Evolutionary conservation across 768 basidiomycete species (phyloP).

Genomic region (Saitozyma podzolica): DNA sequence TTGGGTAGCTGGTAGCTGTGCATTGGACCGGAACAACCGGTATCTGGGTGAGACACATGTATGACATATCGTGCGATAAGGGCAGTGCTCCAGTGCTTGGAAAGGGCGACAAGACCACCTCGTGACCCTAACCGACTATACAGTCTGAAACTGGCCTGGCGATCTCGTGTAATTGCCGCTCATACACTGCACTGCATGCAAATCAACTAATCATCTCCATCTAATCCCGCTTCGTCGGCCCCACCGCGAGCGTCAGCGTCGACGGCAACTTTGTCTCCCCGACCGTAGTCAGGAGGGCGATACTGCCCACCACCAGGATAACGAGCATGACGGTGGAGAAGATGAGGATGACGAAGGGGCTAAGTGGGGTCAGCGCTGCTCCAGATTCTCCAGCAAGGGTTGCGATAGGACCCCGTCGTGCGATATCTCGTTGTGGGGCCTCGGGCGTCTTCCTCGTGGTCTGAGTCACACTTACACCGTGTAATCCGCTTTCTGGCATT

Average conservation of each 20-base stretch:
- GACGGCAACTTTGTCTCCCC: slow-evolving; percentile 47
- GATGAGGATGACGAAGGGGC: slow-evolving; percentile 45
- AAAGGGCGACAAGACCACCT: too few relatives aligned
- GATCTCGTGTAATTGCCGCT: too few relatives aligned
- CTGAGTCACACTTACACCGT: slow-evolving; percentile 23
- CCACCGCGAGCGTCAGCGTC: slow-evolving; percentile 41
- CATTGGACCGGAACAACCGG: too few relatives aligned
- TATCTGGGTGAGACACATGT: too few relatives aligned
- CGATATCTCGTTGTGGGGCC: too few relatives aligned
- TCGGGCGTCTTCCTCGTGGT: too few relatives aligned
- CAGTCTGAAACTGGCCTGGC: too few relatives aligned
- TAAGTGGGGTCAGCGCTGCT: slow-evolving; percentile 1
- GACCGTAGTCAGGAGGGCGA: slow-evolving; percentile 34
- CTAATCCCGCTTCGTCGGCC: slow-evolving; percentile 41
- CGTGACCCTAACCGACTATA: too few relatives aligned
- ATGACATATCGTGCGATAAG: too few relatives aligned
- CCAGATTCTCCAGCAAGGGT: background rate
- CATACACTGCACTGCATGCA: background rate
- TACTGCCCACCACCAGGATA: slow-evolving; percentile 26
- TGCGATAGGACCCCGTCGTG: too few relatives aligned
- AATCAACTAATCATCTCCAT: background rate
- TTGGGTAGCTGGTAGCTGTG: background rate
- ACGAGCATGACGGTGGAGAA: slow-evolving; percentile 36
- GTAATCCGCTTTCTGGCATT: slow-evolving; percentile 50
- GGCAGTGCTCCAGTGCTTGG: too few relatives aligned